phyloP scores from a whole-genome alignment of 169 alveolate species.

The Plasmodium falciparum region DNA sequence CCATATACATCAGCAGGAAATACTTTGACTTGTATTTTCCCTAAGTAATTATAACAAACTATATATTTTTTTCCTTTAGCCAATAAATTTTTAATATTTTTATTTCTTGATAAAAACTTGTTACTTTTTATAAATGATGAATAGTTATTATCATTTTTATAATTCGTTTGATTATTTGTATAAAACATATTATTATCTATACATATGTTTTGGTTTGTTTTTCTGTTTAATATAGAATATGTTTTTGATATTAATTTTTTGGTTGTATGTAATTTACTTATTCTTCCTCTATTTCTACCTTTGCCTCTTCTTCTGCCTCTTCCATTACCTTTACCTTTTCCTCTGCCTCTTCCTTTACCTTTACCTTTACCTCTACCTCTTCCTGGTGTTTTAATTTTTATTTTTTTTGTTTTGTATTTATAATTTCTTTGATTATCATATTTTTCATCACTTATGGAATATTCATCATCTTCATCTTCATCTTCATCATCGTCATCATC shows the following conservation, averaged over 20 bases:
- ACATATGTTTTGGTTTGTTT: constrained; percentile 2
- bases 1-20: constrained; percentile 66
- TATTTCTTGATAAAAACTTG: constrained; percentile 32
- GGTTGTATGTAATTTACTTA: not conserved
- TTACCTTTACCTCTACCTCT: not conserved
- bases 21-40: constrained; percentile 58
- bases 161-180: no score
- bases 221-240: constrained; percentile 3
- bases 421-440: no score
- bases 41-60: constrained; percentile 47
- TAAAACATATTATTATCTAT: not conserved
- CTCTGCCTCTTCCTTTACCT: not conserved
- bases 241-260: constrained; percentile 3
- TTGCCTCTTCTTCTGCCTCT: not conserved
- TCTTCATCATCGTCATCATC: no score
- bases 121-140: constrained; percentile 15
- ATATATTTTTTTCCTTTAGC: constrained; percentile 55
- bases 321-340: not conserved
- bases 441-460: no score
- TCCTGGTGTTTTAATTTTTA: not conserved
- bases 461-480: no score
- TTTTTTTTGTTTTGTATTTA: not conserved
- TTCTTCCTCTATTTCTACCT: constrained; percentile 12
- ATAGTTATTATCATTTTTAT: not conserved
- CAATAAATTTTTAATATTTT: constrained; percentile 39